Evolutionary conservation across 441 rosid species (phyloP), one percentile per base, ranked within the genome.

Genomic region (Cnidoscolus chayamansa): DNA sequence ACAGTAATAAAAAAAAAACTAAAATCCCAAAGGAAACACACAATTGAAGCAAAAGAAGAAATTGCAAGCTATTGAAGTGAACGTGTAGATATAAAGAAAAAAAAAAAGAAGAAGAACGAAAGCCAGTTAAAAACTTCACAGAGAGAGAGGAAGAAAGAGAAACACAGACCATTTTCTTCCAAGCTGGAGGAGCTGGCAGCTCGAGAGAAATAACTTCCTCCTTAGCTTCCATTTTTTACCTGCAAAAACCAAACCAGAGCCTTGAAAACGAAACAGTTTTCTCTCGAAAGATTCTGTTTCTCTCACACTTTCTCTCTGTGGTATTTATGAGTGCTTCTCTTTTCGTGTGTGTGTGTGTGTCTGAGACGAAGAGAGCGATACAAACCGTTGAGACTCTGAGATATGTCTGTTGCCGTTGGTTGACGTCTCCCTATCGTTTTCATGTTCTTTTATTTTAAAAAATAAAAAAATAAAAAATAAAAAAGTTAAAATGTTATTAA

Each of bases 121-220:
- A 66, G 15, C 47, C 64, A 66, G 62, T 60, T 35, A 0, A 19
- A 62, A 65, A 10, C 17, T 19, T 64, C 31, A 25, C 10, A 49
- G 31, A 68, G 61, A 51, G n/a, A 3, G 12, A 53, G 35, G 10
- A 59, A 37, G 59, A 16, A 19, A 15, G 45, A 49, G 12, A 67
- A 55, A 43, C 15, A 77, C 31, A 49, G 69, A 94, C 99, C 98
- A 92, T 72, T 80, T 94, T 94, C 80, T 89, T 92, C 98, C 98
- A 92, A 75, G 96, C 79, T 77, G 90, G 72, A 77, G 98, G 99
- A 76, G 97, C 97, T 32, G 99, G 88, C 37, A 94, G 86, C 89
- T 90, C 97, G 79, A 94, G 84, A 65, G 96, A 88, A 72, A 94
- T 76, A 75, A 90, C 86, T 66, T 92, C 97, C 72, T 89, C 96